phyloP scores from a whole-genome alignment of 2,329 filamentous ascomycete genomes.

The Apiospora malaysiana region DNA sequence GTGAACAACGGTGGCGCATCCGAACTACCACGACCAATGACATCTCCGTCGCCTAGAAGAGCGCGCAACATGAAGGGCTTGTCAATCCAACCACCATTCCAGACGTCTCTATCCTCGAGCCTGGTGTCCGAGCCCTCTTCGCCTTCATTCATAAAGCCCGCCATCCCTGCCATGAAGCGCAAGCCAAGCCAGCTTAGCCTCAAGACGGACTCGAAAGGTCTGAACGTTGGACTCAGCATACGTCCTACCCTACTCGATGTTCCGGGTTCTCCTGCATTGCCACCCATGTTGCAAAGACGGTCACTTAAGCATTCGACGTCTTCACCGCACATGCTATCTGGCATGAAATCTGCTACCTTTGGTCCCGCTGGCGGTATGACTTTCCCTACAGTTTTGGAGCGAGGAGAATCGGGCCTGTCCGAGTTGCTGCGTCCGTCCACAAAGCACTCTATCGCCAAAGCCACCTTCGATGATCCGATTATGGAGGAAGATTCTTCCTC shows the following conservation, averaged over 20 bases:
- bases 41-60: conserved; percentile 72
- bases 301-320: conserved; percentile 72
- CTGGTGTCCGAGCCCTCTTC: conserved; percentile 71
- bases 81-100: conserved; percentile 72
- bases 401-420: conserved; percentile 66
- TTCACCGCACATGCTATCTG: conserved; percentile 69
- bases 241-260: conserved; percentile 58
- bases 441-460: conserved; percentile 36
- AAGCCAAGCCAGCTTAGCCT: conserved; percentile 81
- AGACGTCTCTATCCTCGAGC: conserved; percentile 51
- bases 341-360: conserved; percentile 63
- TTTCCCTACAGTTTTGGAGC: conserved; percentile 64
- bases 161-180: conserved; percentile 71
- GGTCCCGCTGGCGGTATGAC: conserved; percentile 68
- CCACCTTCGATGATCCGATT: conserved; percentile 50
- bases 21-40: conserved; percentile 63
- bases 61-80: conserved; percentile 81
- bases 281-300: conserved; percentile 65
- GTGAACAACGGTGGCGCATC: conserved; percentile 47
- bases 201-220: conserved; percentile 68
- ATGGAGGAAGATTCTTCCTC: conserved; percentile 60
- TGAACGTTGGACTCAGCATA: conserved; percentile 34
- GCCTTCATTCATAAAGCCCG: conserved; percentile 81
- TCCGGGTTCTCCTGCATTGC: conserved; percentile 50
- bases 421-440: conserved; percentile 61